Conservation (phyloP, 1,139 yeast genomes). For the Taphrina flavorubra region DNA sequence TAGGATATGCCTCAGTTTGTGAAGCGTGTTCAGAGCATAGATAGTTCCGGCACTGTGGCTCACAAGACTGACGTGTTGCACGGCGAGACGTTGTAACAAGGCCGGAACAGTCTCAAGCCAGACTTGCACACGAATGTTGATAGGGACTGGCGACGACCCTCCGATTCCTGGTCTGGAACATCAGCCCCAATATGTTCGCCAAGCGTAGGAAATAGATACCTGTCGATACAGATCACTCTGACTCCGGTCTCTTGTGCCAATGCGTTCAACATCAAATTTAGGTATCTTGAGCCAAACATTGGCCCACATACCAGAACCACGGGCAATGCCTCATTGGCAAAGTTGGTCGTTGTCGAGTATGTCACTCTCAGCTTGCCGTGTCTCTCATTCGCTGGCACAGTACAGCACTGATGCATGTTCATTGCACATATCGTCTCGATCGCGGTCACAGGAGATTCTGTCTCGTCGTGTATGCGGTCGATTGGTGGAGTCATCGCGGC, state of each 20-base stretch:
- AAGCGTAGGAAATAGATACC: background rate
- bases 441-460: background rate
- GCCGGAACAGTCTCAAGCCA: conserved; percentile 11
- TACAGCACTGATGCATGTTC: background rate
- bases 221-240: conserved; percentile 4
- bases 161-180: background rate
- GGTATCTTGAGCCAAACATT: conserved; percentile 9
- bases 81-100: background rate
- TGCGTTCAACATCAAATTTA: background rate
- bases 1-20: background rate
- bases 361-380: conserved; percentile 8
- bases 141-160: background rate
- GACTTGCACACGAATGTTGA: background rate
- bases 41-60: conserved; percentile 3
- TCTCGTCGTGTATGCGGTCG: background rate
- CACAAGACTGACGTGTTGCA: background rate
- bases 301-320: conserved; percentile 2
- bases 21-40: conserved; percentile 8
- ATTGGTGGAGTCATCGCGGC: too few relatives aligned
- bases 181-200: background rate
- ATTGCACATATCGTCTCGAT: background rate
- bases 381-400: conserved; percentile 2
- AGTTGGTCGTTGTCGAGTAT: conserved; percentile 5
- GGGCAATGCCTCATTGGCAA: background rate
- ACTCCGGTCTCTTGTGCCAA: background rate